A percentile compares a stretch with the other conserved stretches of the same genome.
These are phyloP conservation scores for Leishmania martiniquensis DNA, from an alignment of 208 protist genomes.

Conservation along the genomic window DNA sequence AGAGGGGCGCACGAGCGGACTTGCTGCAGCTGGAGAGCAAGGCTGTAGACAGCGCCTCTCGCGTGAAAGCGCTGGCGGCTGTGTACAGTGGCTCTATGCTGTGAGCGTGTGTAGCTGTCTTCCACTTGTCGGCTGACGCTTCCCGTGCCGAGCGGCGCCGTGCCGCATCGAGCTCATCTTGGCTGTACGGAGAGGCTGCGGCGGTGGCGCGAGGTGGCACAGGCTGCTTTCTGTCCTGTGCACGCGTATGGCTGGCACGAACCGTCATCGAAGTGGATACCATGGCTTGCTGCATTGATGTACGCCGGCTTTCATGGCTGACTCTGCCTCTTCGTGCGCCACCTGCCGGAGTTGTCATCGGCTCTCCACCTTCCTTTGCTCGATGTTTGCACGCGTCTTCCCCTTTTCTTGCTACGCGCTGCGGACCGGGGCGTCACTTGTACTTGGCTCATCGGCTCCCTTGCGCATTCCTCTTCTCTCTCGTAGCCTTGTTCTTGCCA, in stretches of 20 bases:
- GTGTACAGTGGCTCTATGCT: background rate
- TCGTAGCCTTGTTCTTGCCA: background rate
- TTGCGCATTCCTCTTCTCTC: background rate
- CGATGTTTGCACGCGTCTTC: background rate
- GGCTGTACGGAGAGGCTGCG: background rate
- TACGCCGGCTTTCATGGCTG: background rate
- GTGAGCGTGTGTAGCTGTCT: background rate
- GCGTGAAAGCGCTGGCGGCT: background rate
- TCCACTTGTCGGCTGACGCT: background rate
- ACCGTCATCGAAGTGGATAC: too few relatives aligned
- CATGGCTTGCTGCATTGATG: background rate
- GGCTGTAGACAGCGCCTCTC: background rate
- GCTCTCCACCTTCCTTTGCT: background rate
- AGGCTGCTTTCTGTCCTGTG: background rate
- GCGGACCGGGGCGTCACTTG: background rate
- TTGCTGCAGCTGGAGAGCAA: background rate
- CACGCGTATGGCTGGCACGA: background rate
- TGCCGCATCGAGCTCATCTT: background rate
- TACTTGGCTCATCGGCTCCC: background rate
- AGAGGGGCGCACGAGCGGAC: too few relatives aligned
- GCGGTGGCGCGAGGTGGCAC: background rate
- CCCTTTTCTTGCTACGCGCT: background rate
- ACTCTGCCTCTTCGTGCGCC: background rate
- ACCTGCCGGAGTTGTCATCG: background rate
- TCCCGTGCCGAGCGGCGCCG: background rate